Evolutionary conservation across 2,329 filamentous ascomycete genomes (phyloP), one percentile per base, ranked within the genome.

Genomic region (Albophoma yamanashiensis): DNA sequence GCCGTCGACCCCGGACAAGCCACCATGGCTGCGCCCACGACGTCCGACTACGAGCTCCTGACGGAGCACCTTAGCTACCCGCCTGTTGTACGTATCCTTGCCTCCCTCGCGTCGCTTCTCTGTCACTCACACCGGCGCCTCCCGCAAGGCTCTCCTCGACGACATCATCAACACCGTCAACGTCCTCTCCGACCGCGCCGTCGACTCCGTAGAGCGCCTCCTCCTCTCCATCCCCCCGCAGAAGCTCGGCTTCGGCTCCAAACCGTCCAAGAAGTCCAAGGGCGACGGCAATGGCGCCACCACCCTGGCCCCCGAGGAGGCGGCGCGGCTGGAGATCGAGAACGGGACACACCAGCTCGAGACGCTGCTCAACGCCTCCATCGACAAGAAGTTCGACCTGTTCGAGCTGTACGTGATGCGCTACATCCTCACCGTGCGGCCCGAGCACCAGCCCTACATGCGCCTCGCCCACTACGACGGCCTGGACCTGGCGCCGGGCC

Each of bases 91-190:
- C 70, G 89, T 79, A 34, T 40, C 38, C 17, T 27, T 36, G 15
- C 20, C 1, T 9, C n/a, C 27, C 42, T 43, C 50, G 15, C 27
- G 14, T 5, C 22, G 12, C 20, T 11, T 17, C 14, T n/a, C 20
- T n/a, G 11, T 38, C 36, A 38, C 45, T 27, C 47, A 20, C 31
- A 27, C 25, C 34, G 15, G 57, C 45, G 62, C 20, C 20, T 15
- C 56, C 34, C 60, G 53, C 38, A 96, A 96, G 92, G 89, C 89
- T 62, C 85, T 99, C 50, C 89, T 99, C 70, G 94, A 99, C 83
- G 93, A 97, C 76, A 92, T 97, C 67, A 96, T 97, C 78, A 97
- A 97, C 79, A 89, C 89, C 59, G 86, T 97, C 74, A 99, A 97
- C 78, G 90, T 93, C 69, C 84, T 97, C 68, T 89, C 94, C 69